Evolutionary conservation across 1,284 basidiomycete species (phyloP).

Genomic region (Hymenochaete sp.): DNA sequence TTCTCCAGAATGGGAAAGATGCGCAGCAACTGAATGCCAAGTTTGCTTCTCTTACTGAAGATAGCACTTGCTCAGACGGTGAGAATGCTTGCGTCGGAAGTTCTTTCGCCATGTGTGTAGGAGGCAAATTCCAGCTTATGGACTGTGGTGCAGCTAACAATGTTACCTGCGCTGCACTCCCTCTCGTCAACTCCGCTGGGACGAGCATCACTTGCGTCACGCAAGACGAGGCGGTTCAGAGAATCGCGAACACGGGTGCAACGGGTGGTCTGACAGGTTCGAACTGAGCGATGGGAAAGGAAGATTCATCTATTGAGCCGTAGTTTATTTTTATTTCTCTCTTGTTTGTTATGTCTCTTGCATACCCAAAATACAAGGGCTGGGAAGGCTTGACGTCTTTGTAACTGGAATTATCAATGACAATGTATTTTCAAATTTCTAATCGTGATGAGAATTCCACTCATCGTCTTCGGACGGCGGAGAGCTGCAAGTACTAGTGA

Average conservation of each 20-base stretch:
- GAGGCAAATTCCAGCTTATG: constrained; percentile 28
- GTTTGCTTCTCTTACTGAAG: constrained; percentile 26
- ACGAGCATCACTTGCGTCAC: constrained; percentile 41
- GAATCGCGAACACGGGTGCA: constrained; percentile 40
- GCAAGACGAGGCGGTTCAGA: constrained; percentile 31
- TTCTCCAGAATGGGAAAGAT: constrained; percentile 20
- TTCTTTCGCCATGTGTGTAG: constrained; percentile 34
- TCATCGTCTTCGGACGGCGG: too few relatives aligned
- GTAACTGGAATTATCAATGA: too few relatives aligned
- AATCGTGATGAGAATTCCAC: too few relatives aligned
- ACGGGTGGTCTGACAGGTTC: constrained; percentile 35
- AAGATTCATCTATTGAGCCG: too few relatives aligned
- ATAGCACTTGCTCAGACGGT: constrained; percentile 30
- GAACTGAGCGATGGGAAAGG: neutral
- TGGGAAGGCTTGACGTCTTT: too few relatives aligned
- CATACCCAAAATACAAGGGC: neutral
- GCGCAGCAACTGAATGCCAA: constrained; percentile 20
- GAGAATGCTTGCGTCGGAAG: constrained; percentile 32
- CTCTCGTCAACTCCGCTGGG: constrained; percentile 42
- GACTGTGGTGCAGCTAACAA: constrained; percentile 31
- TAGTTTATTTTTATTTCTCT: neutral
- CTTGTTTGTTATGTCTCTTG: neutral
- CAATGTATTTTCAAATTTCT: too few relatives aligned
- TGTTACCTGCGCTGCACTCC: constrained; percentile 42
- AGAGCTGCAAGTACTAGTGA: too few relatives aligned